Evolutionary conservation across 305 asterid species (phyloP), one percentile per base, ranked within the genome.

Genomic region (Solanum chacoense): DNA sequence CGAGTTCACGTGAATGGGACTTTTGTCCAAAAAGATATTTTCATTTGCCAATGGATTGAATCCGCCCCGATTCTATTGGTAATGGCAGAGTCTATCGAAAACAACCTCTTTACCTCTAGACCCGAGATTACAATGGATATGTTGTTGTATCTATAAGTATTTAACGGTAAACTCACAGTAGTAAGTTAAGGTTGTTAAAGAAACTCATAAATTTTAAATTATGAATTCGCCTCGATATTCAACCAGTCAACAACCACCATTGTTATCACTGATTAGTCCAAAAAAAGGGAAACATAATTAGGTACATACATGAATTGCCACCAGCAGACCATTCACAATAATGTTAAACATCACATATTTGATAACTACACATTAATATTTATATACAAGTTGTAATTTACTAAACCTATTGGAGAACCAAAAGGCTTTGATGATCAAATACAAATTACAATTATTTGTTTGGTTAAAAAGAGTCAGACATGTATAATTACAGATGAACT

Each of bases 401-500:
- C 86, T 77, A n/a, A 77, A 65, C 75, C 84, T 26, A 22, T 31
- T n/a, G 73, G 55, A 38, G 65, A 34, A 50, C 45, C 73, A 31
- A 26, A 34, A 80, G 85, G 34, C 20, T 6, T 77, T 77, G 81
- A 75, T 16, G 69, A 77, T n/a, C 20, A 77, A 31, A 79, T 55
- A 32, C 85, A 40, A 40, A 31, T 42, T 67, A 32, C 73, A 90
- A 32, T 36, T 50, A 22, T 67, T 85, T 20, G 38, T 65, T 89
- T 28, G 59, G 11, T 32, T 4, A 26, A 8, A 85, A 37, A 77
- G 34, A 77, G 34, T 93, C 92, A 96, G 88, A 94, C 93, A 92
- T 96, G 94, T 93, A 94, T 93, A 93, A 95, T 92, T 91, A 94
- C 89, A 81, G 95, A 93, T 63, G 97, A 93, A 88, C 89, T 91